Base-by-base conservation (phyloP, 2,329 filamentous ascomycete genomes). In the Aspergillus fructus region DNA sequence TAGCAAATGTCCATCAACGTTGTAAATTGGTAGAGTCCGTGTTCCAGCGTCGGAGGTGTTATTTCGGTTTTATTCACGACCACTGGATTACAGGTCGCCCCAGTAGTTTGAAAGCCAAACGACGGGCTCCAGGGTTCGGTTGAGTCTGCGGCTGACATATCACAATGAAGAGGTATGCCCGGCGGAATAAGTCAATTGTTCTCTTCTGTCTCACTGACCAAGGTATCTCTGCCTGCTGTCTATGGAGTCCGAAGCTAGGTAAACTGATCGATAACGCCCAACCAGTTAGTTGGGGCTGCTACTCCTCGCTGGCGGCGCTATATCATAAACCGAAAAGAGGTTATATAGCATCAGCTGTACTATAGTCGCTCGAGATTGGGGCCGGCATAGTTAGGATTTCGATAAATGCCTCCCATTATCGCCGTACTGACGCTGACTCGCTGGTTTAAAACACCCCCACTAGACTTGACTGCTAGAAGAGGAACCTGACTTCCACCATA, bases 211-310 rank as follows among this genome's bases (percentile, higher is more conserved):
- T 70, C 58, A 70, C 62, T 68, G 69, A 64, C 66, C 66, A 69
- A 67, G 66, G 66, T 68, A 69, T 64, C 66, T 70, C 61, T 77
- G 78, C 75, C 78, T 87, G 84, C 88, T 88, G 84, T 88, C 87
- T 88, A 90, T 86, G 86, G 83, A 86, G 71, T 76, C 76, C 76
- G 83, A 85, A 85, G 85, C 86, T 89, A 89, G 84, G 83, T 85
- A 84, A 82, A 85, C 61, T 71, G 67, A 66, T 71, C 77, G 76
- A 76, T 65, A 68, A 62, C 63, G 63, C 64, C 64, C 66, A 69
- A 63, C 65, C 69, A 68, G 66, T 69, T 67, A 72, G 71, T 64
- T 67, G 68, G 70, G 68, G 69, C 68, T 66, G 72, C 72, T 76
- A 81, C 73, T 76, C 78, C 79, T 75, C 79, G 79, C 69, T 80